Evolutionary conservation across 768 basidiomycete genomes (phyloP), one percentile per base, ranked within the genome.

Genomic region (Amanita rimosa): DNA sequence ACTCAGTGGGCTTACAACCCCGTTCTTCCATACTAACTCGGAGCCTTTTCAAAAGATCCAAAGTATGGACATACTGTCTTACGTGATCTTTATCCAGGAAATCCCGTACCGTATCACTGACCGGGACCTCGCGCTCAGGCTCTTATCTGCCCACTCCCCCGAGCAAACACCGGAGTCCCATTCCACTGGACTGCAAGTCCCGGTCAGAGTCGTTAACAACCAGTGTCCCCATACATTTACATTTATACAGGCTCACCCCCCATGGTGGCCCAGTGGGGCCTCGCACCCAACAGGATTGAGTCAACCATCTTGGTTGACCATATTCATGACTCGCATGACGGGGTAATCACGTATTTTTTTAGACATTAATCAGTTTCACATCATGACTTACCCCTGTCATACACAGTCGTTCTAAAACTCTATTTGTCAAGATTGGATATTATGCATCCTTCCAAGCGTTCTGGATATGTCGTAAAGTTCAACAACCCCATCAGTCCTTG

Each of bases 391-490:
- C 58, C 66, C 67, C 67, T 67, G 60, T 60, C 55, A 57, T 62
- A 62, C 62, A 60, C 57, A 57, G 64, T 67, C 48, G 48, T 67
- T 63, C 66, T 70, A 74, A 74, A 73, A 73, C 70, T 71, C 67
- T 74, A 68, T 66, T 64, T 64, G 62, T 60, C 64, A 64, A 62
- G 60, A 57, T 58, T 61, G 56, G 52, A 52, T 49, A 33, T 55
- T 55, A 57, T 34, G 19, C 45, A 26, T 46, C 36, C 35, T 26
- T 55, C 58, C 59, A 62, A 56, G 57, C 58, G 58, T 53, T 54
- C 55, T 59, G 57, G 41, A 55, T 57, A 61, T 72, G 66, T 63
- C 66, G 66, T 71, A 67, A 69, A 53, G 31, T 46, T 53, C 52
- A 49, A 50, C 58, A 64, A 57, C 64, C 64, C 66, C 67, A 69